Base-by-base conservation (phyloP, 257 asterid species). In the Coffea canephora region DNA sequence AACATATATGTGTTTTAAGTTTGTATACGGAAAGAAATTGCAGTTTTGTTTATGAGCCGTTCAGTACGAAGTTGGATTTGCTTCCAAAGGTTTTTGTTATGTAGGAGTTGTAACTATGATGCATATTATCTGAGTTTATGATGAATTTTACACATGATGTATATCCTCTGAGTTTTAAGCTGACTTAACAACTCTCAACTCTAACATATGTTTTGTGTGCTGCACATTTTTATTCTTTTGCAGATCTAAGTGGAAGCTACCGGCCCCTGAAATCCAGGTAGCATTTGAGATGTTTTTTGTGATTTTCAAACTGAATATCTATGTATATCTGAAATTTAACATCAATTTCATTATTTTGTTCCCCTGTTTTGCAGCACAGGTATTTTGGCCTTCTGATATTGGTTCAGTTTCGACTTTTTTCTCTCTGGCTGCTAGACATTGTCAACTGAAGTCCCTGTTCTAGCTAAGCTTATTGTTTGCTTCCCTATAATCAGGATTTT, bases 281-380 rank as follows among this genome's bases (percentile, higher is more conserved):
- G 77, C 65, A 57, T 43, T 61, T 11, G 13, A 41, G 14, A 11
- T 13, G 55, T 11, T 25, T 25, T 31, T 65, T 48, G 8, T 27
- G 59, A 39, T 65, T 31, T 57, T 46, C 9, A 6, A 25, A 48
- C 6, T 31, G 49, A 48, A 12, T 6, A 64, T 48, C 11, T 55
- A 31, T 50, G 5, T 41, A 18, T 23, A 18, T 23, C 34, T 48
- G 77, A 59, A 49, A 66, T 76, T 70, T 81, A 57, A 77, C 87
- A 81, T 77, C 64, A 21, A 25, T 69, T 31, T 45, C 69, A 19
- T 27, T 77, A 74, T 71, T 36, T 71, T 54, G 18, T 61, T 48
- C 48, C 73, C 71, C 43, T 27, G 36, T 76, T 86, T 83, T 91
- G 96, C 98, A 94, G 98, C 89, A 82, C 84, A 89, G 93, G 91